Evolutionary conservation across 2,329 filamentous ascomycete species (phyloP), one percentile per base, ranked within the genome.

Genomic region (Colletotrichum euphorbiae): DNA sequence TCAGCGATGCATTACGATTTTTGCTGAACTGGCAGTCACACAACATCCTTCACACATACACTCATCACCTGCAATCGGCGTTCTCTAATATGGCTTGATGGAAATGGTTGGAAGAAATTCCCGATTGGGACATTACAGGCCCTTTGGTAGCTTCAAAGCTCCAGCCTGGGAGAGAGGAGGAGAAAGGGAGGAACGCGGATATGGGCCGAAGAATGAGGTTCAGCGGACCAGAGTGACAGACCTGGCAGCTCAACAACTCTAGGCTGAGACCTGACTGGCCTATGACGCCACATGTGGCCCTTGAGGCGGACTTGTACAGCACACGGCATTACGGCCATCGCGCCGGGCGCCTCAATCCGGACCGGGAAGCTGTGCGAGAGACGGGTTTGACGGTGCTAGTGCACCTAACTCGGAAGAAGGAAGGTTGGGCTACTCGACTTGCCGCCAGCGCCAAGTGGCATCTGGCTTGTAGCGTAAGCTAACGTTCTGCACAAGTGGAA

Each of bases 81-180:
- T 74, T 75, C 74, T 77, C 77, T 77, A 73, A 77, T 78, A 72
- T 77, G 76, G 74, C 72, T 77, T 78, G 76, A 75, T 76, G 76
- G 77, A 77, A 79, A 76, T 75, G 73, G 71, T 71, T 64, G 72
- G 70, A 72, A 69, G 62, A 67, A 40, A 57, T 50, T 67, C 57
- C 67, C 62, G 38, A 31, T 69, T 67, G 55, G 43, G 62, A 75
- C 72, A 72, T 72, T 74, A 73, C 75, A 83, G 84, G 85, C 77
- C 83, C 80, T 82, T 82, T 87, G 86, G 85, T 88, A 84, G 86
- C 86, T 88, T 88, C 80, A 88, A 87, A 88, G 86, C 85, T 87
- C 86, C 86, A 87, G 85, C 84, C 85, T 84, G 77, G 73, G 70
- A 76, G 76, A 74, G 72, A 77, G 66, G 46, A 57, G 59, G 51